Percentiles rank a stretch among this genome's conserved stretches.
Evolutionary conservation across 192 early-diverging fungal genomes (phyloP).

Genomic region (Backusella westeae): DNA sequence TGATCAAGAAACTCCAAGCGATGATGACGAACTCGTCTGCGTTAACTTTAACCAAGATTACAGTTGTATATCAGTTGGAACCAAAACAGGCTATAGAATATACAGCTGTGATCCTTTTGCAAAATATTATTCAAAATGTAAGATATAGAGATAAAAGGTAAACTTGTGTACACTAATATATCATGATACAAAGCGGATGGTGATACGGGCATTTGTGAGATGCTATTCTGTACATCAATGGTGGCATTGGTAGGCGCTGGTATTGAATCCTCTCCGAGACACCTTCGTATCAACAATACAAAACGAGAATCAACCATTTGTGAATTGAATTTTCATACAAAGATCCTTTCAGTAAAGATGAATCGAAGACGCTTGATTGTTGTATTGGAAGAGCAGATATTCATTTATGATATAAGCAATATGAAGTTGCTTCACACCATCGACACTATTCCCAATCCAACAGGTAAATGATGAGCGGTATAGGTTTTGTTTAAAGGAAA

Average conservation of each 20-base stretch:
- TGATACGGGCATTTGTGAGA: constrained; percentile 91
- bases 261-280: constrained; percentile 84
- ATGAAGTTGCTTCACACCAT: constrained; percentile 96
- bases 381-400: constrained; percentile 92
- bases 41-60: constrained; percentile 85
- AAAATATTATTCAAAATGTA: constrained; percentile 85
- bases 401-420: constrained; percentile 97
- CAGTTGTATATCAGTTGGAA: constrained; percentile 86
- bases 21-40: constrained; percentile 58
- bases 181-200: constrained; percentile 58
- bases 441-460: constrained; percentile 89
- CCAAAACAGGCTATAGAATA: constrained; percentile 83
- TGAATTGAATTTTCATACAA: constrained; percentile 89
- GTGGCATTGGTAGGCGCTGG: constrained; percentile 94
- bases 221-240: constrained; percentile 94
- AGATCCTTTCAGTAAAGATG: constrained; percentile 92
- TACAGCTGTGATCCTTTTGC: constrained; percentile 98
- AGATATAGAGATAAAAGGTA: neutral
- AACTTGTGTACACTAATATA: neutral
- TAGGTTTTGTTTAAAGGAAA: neutral
- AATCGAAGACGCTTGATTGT: constrained; percentile 92
- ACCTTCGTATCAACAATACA: constrained; percentile 93
- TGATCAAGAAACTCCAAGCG: neutral
- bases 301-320: constrained; percentile 97
- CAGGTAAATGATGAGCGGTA: constrained; percentile 47